Evolutionary conservation across 495 filamentous ascomycete species (phyloP), one percentile per base, ranked within the genome.

Genomic region (Neurospora hispaniola): DNA sequence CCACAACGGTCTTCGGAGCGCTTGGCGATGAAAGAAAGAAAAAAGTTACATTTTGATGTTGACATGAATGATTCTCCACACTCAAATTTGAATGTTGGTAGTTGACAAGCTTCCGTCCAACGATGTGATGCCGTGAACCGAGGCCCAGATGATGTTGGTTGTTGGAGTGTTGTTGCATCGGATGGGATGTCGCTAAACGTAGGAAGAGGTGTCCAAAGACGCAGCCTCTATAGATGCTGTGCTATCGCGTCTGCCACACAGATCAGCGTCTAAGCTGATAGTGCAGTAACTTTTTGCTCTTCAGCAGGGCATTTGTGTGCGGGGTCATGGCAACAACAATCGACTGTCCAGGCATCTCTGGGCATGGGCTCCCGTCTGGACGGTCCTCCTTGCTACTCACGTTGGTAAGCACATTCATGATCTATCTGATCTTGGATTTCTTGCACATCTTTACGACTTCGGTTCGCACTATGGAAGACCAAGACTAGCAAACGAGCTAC

Each of bases 21-120:
- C 27, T 7, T 66, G 54, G 3, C 27, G 0, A 66, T 38, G 14
- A 6, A 10, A 35, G 2, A 2, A 27, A 12, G 9, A 35, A 0
- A 0, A 1, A 4, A 1, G 2, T 11, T 59, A 14, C 23, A 31
- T 0, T 0, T 3, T 62, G 23, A 8, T 1, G 20, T 0, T 62
- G 54, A 3, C 14, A 38, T 66, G 1, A 16, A 35, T 35, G 7
- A 9, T 54, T 20, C 39, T 39, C 11, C 46, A 31, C 5, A 2
- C 2, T 5, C 2, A 59, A 5, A n/a, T n/a, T 16, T 5, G 12
- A 62, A 12, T 16, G 2, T 16, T 31, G 54, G 2, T 8, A 14
- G 6, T 35, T 31, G 54, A 27, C 1, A 9, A 38, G 54, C 12
- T 66, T 66, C 35, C 31, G 27, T 1, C 14, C 54, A 6, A 16